Conservation (phyloP, 192 early-diverging fungal species). For the Backusella circina region DNA sequence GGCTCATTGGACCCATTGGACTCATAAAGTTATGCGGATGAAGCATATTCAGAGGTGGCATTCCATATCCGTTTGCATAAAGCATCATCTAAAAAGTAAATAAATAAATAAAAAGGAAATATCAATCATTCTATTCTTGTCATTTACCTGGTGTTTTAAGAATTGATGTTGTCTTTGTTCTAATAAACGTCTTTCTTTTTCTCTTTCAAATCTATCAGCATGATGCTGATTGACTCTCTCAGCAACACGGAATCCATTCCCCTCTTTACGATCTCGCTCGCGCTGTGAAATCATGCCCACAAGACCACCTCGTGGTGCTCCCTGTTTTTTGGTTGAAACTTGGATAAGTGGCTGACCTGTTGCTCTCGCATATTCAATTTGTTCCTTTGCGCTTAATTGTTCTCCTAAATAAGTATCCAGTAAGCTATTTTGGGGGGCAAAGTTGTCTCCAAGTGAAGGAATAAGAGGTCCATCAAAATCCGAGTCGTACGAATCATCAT, state of each 20-base stretch:
- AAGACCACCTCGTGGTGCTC: constrained; percentile 28
- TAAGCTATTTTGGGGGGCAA: constrained; percentile 35
- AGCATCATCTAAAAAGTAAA: constrained; percentile 26
- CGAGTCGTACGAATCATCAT: constrained; percentile 24
- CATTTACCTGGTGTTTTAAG: constrained; percentile 33
- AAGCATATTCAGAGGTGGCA: not conserved
- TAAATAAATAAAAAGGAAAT: not conserved
- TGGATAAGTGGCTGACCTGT: constrained; percentile 39
- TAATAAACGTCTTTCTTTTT: constrained; percentile 28
- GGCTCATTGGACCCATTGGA: not conserved
- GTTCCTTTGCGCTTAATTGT: constrained; percentile 33
- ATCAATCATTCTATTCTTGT: not conserved
- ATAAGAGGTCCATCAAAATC: constrained; percentile 28
- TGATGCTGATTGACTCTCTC: constrained; percentile 22
- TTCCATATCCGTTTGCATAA: constrained; percentile 20
- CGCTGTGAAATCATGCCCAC: constrained; percentile 37
- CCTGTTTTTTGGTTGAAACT: constrained; percentile 28
- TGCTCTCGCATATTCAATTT: constrained; percentile 35
- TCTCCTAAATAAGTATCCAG: constrained; percentile 24
- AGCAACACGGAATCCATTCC: constrained; percentile 8
- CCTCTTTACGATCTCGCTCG: constrained; percentile 24
- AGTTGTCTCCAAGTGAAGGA: constrained; percentile 29
- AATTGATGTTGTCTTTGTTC: constrained; percentile 37
- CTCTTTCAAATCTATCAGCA: constrained; percentile 30
- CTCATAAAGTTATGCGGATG: constrained; percentile 7